Evolutionary conservation across 441 rosid genomes (phyloP).

Genomic region (Melastoma candidum): DNA sequence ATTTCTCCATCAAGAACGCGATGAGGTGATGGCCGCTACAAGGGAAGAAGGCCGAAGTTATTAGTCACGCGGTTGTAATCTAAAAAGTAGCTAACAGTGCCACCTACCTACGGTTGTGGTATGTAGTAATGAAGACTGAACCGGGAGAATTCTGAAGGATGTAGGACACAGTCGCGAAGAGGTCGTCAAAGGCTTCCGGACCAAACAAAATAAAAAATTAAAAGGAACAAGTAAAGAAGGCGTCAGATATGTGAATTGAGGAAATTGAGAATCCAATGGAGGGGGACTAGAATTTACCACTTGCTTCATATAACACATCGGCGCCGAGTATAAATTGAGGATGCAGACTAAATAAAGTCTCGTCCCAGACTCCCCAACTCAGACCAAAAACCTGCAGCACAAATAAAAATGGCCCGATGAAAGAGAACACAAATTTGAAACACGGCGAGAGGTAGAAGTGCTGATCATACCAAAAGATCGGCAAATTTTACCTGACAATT

Average conservation of each 20-base stretch:
- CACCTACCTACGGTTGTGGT: slow-evolving; percentile 74
- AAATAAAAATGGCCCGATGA: neutral
- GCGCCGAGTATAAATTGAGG: slow-evolving; percentile 77
- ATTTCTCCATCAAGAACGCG: slow-evolving; percentile 76
- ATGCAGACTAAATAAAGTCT: slow-evolving; percentile 36
- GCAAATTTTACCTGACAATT: slow-evolving; percentile 38
- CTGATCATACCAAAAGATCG: neutral
- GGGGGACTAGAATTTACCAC: slow-evolving; percentile 28
- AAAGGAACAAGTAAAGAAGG: slow-evolving; percentile 1
- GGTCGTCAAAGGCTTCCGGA: slow-evolving; percentile 63
- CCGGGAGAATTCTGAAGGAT: slow-evolving; percentile 62
- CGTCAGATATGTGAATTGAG: neutral
- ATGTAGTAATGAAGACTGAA: slow-evolving; percentile 68
- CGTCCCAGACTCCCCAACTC: slow-evolving; percentile 91
- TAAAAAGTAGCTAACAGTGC: neutral
- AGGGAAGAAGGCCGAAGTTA: neutral
- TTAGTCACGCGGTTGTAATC: neutral
- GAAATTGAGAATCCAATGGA: slow-evolving; percentile 4
- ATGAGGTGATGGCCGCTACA: slow-evolving; percentile 82
- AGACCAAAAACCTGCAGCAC: slow-evolving; percentile 50
- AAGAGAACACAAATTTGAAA: neutral
- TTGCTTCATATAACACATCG: slow-evolving; percentile 69
- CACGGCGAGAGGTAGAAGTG: too few species aligned
- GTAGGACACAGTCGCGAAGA: slow-evolving; percentile 65
- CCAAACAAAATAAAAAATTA: neutral